A percentile compares a stretch with the other conserved stretches of the same genome.
phyloP scores from a whole-genome alignment of 495 filamentous ascomycete species.

The Aspergillus coremiiformis region DNA sequence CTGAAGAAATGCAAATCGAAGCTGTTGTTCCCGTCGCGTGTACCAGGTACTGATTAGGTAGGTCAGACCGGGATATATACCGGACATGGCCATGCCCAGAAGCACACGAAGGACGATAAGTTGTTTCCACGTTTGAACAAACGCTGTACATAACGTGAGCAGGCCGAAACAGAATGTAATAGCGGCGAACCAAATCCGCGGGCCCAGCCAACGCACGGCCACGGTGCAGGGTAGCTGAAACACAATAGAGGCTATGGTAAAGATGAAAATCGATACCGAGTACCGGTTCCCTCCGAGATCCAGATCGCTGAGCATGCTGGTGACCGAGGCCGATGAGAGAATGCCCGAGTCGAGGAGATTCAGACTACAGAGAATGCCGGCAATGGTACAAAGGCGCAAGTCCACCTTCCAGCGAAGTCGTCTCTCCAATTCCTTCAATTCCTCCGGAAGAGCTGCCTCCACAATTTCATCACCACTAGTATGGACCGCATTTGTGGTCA shows the following conservation, averaged over 20 bases:
- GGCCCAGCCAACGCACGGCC: slow-evolving; percentile 60
- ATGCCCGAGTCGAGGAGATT: slow-evolving; percentile 71
- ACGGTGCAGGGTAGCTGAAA: slow-evolving; percentile 72
- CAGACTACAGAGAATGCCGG: slow-evolving; percentile 63
- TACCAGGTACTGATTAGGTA: slow-evolving; percentile 72
- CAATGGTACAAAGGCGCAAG: slow-evolving; percentile 67
- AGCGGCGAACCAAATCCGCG: slow-evolving; percentile 58
- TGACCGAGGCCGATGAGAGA: slow-evolving; percentile 68
- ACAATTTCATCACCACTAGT: neutral
- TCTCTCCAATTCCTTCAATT: slow-evolving; percentile 23
- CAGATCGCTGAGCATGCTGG: slow-evolving; percentile 62
- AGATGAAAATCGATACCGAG: slow-evolving; percentile 71
- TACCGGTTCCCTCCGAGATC: slow-evolving; percentile 58
- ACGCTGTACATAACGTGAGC: slow-evolving; percentile 67
- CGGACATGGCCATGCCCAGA: slow-evolving; percentile 59
- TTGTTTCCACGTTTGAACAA: slow-evolving; percentile 57
- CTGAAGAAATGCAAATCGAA: slow-evolving; percentile 68
- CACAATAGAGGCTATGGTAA: slow-evolving; percentile 64
- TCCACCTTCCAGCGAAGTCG: slow-evolving; percentile 59
- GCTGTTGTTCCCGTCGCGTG: slow-evolving; percentile 61
- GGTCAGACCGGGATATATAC: slow-evolving; percentile 64
- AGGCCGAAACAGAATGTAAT: slow-evolving; percentile 65
- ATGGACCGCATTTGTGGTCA: neutral
- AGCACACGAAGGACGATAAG: slow-evolving; percentile 68
- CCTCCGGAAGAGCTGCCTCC: slow-evolving; percentile 1